Evolutionary conservation across 768 basidiomycete species (phyloP), one percentile per base, ranked within the genome.

Genomic region (Calvatia gigantea): DNA sequence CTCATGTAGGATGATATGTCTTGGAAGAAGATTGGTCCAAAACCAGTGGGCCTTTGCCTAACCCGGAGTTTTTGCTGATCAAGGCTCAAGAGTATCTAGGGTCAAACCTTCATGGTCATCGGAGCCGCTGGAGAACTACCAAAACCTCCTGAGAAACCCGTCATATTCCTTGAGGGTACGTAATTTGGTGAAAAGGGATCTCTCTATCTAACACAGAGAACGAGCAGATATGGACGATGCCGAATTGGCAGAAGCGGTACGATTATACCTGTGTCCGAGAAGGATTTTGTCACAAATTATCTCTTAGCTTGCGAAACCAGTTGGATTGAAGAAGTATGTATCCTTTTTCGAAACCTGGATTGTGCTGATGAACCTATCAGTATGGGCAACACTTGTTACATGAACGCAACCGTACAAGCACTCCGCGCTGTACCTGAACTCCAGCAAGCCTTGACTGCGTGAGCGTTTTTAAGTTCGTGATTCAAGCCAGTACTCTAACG

Each of bases 311-410:
- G 78, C 84, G 8, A 78, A 86, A 62, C 93, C 93, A 2, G 90
- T 91, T 50, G 93, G 93, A 14, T 73, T 96, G 48, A 77, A 74
- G 65, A 96, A 96, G 84, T 86, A 63, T 38, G 80, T 54, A 1
- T 7, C 9, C 6, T 28, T 14, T 55, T 48, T 43, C 14, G 19
- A 11, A 6, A 12, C 14, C 38, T 32, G 8, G 28, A 23, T 44
- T 35, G 25, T 29, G 31, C 35, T 25, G 43, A 8, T 37, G 3
- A 45, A 23, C 4, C 23, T 12, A 47, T 54, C 60, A 84, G 82
- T 64, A 74, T 95, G 33, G 94, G 96, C 32, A 98, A 98, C 67
- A 98, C 95, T 0, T 98, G 96, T 65, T 99, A 99, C 73, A 93
- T 98, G 88, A 98, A 96, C 67, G 85, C 97, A 1, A 93, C 91